Evolutionary conservation across 2,329 filamentous ascomycete species (phyloP), one percentile per base, ranked within the genome.

Genomic region (Beauveria sp.): DNA sequence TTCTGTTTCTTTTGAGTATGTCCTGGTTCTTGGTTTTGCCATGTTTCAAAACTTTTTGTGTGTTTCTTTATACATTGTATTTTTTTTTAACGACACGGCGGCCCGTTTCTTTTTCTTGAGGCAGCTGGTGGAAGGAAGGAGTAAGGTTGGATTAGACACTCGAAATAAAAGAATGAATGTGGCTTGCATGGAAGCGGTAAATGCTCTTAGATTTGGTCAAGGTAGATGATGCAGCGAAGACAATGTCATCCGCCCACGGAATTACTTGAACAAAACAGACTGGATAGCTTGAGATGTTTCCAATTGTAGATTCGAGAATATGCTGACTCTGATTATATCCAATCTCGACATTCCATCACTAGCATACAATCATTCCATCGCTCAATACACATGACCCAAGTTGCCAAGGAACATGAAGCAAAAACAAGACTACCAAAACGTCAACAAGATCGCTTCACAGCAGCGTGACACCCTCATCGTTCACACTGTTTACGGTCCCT

Each of bases 401-500:
- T 24, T 24, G 22, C 22, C 22, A 38, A 38, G 5, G 34, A 38
- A 38, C 34, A 38, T 38, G 34, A 18, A 43, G 12, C n/a, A 24
- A 28, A 50, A 31, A 5, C 16, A 18, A 40, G 24, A 22, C 34
- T 38, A 14, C 34, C 22, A 26, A 28, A 40, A 20, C 24, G n/a
- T 12, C 28, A 12, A 24, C n/a, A 22, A 43, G 5, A 5, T 14
- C 18, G 10, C 3, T 20, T 6, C 14, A 26, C 2, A 28, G 20
- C n/a, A 24, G 4, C 22, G 6, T 3, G 5, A 2, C 31, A 10
- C 1, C 48, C 12, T 10, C 24, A 9, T 40, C 45, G 12, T 18
- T 14, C 24, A 10, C 14, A 16, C n/a, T n/a, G 43, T 34, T 24
- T 38, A 77, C 9, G 65, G 67, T 4, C 76, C 76, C 31, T 73